Conservation (phyloP, 768 basidiomycete species). For the Pleurotus sapidus region DNA sequence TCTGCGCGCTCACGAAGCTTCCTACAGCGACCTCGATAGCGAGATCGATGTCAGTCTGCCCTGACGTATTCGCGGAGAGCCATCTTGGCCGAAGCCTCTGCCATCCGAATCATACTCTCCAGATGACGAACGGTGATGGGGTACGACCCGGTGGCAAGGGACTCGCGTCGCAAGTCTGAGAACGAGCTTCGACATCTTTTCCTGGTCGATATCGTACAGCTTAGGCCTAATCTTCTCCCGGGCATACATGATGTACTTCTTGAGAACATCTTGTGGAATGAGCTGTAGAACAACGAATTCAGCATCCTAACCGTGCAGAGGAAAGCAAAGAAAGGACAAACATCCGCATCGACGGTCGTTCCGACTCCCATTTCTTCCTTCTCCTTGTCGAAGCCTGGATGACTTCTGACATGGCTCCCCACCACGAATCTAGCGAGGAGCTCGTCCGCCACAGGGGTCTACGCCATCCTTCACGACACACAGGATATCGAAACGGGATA, state of each 20-base stretch:
- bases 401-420: slow-evolving; percentile 90
- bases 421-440: slow-evolving; percentile 97
- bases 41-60: slow-evolving; percentile 92
- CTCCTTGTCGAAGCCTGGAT: slow-evolving; percentile 86
- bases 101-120: slow-evolving; percentile 99
- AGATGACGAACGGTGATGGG: slow-evolving; percentile 97
- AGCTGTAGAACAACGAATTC: slow-evolving; percentile 46
- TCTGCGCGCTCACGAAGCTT: slow-evolving; percentile 95
- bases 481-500: slow-evolving; percentile 96
- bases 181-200: slow-evolving; percentile 94
- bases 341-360: slow-evolving; percentile 86
- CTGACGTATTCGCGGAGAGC: slow-evolving; percentile 94
- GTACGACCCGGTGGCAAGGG: slow-evolving; percentile 95
- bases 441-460: slow-evolving; percentile 97
- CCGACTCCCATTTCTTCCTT: slow-evolving; percentile 93
- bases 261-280: slow-evolving; percentile 93
- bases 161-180: slow-evolving; percentile 93
- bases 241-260: slow-evolving; percentile 99
- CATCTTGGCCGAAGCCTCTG: slow-evolving; percentile 99
- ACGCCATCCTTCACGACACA: slow-evolving; percentile 98
- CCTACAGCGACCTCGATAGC: slow-evolving; percentile 95
- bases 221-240: slow-evolving; percentile 91
- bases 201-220: slow-evolving; percentile 92
- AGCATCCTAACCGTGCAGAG: neutral
- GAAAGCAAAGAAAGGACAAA: slow-evolving; percentile 34